Evolutionary conservation across 2,329 filamentous ascomycete species (phyloP), one percentile per base, ranked within the genome.

Genomic region (Cercospora nicotianae): DNA sequence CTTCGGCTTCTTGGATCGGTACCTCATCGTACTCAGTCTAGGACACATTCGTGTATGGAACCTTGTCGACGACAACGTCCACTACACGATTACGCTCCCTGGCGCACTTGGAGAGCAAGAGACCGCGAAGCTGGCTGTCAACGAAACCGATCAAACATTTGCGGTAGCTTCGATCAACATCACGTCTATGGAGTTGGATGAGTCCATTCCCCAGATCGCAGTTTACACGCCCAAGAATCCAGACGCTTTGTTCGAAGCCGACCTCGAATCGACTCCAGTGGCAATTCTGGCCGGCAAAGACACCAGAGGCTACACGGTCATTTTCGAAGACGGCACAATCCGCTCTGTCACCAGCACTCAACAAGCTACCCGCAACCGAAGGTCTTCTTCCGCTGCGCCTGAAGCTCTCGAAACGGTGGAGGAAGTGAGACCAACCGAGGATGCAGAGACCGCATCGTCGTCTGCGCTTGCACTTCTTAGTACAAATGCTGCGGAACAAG

Each of bases 41-140:
- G 85, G 90, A 53, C 86, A 88, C 30, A 84, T 97, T 8, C 84
- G 88, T 48, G 89, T 97, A 39, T 97, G 93, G 83, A 91, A 99
- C 78, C 86, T 96, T 10, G 91, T 98, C 7, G 85, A 89, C 61
- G 91, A 96, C 74, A 86, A 90, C 73, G 84, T 94, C 58, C 86
- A 87, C 39, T 93, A 90, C 75, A 87, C 87, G 60, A 83, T 91
- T 61, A 81, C 85, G 28, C 81, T 93, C 80, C 45, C 78, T n/a
- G 78, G 75, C 68, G 39, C 78, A 69, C 67, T 74, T 62, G 69
- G 73, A 59, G 68, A 69, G 9, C 67, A 72, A 58, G 67, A 72
- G 28, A 68, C 67, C 7, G 68, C 75, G 9, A 67, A 70, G 61
- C 83, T 97, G 9, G 90, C 92, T n/a, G 86, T 91, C 61, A 91